Conservation (phyloP, 2,329 filamentous ascomycete genomes). For the Cercospora sp. region DNA sequence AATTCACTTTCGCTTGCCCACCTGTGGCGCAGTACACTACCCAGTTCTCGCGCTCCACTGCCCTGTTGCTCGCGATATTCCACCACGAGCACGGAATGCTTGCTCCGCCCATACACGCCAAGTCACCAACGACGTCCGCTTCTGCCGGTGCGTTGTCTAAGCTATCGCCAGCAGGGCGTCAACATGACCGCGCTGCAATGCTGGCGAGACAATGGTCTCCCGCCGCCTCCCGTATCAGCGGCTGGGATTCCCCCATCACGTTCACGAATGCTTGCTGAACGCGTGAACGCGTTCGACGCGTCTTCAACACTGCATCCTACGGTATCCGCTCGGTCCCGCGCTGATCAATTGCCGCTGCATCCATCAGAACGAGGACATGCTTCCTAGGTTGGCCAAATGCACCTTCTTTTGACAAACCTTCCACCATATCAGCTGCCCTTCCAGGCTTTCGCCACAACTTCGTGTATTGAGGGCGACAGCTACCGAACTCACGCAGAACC, state of each 20-base stretch:
- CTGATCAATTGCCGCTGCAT: conserved; percentile 6
- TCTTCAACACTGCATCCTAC: conserved; percentile 4
- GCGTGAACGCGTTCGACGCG: conserved; percentile 16
- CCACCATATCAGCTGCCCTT: conserved; percentile 4
- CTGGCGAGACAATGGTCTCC: conserved; percentile 7
- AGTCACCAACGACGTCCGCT: conserved; percentile 4
- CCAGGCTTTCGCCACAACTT: conserved; percentile 17
- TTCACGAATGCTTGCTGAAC: neutral
- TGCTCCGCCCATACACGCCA: conserved; percentile 11
- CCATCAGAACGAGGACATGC: neutral
- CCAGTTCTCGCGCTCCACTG: conserved; percentile 15
- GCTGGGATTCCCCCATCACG: conserved; percentile 11
- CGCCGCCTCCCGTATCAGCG: conserved; percentile 2
- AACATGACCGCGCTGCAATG: conserved; percentile 3
- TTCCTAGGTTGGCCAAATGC: neutral
- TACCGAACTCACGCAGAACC: conserved; percentile 15
- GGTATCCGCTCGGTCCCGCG: conserved; percentile 8
- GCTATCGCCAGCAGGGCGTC: neutral
- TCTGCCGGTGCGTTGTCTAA: conserved; percentile 3
- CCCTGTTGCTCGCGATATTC: conserved; percentile 9
- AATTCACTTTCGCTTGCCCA: conserved; percentile 16
- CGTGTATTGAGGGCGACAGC: conserved; percentile 1
- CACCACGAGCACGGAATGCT: conserved; percentile 10
- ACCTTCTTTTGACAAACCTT: conserved; percentile 5
- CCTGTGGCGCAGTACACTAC: conserved; percentile 14